phyloP scores from a whole-genome alignment of 257 asterid species.

The Agastache rugosa region DNA sequence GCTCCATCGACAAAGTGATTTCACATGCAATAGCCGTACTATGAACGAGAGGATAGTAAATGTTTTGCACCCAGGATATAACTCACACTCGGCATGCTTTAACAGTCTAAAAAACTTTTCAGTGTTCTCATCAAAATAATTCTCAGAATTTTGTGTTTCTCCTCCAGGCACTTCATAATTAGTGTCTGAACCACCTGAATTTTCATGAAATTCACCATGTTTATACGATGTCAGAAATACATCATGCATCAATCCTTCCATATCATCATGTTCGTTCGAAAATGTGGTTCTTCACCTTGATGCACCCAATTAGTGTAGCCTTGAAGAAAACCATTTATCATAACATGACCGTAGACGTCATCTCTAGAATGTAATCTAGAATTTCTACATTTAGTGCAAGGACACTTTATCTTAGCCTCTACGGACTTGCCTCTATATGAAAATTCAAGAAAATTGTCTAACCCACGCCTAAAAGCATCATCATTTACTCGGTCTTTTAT shows the following conservation, averaged over 20 bases:
- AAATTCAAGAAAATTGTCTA: not conserved
- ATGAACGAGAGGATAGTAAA: constrained; percentile 1
- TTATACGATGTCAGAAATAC: not conserved
- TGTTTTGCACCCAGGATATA: not conserved
- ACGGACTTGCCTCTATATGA: not conserved
- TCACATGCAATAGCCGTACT: not conserved
- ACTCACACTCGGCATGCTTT: not conserved
- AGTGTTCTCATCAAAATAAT: not conserved
- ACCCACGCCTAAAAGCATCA: not conserved
- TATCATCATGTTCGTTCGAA: not conserved
- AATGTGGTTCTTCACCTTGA: not conserved
- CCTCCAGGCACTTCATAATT: not conserved
- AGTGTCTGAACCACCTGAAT: not conserved
- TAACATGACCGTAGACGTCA: not conserved
- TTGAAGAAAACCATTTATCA: not conserved
- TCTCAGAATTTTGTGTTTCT: not conserved
- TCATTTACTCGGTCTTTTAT: not conserved
- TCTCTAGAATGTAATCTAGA: not conserved
- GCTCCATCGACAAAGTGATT: constrained; percentile 8
- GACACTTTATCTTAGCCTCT: too few species aligned
- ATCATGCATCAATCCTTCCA: not conserved
- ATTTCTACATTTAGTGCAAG: not conserved
- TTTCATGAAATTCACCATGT: not conserved
- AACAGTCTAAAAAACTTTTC: not conserved
- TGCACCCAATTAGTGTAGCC: not conserved